A percentile compares a stretch with the other conserved stretches of the same genome.
phyloP scores from a whole-genome alignment of 202 grass and related monocot genomes.

The Carex arenaria region DNA sequence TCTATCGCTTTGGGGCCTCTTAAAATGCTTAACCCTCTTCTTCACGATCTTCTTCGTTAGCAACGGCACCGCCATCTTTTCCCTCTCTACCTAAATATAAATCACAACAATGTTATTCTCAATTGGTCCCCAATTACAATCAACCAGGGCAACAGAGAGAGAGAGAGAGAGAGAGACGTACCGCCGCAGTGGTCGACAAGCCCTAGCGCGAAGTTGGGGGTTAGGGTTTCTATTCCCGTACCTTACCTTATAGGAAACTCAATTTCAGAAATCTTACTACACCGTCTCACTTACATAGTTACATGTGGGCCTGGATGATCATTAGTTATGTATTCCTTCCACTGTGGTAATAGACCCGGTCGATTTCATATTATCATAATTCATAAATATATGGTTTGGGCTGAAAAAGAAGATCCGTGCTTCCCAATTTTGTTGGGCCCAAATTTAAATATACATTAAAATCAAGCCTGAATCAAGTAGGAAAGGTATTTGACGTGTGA shows the following conservation, averaged over 20 bases:
- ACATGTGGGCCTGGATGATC: neutral
- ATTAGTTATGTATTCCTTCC: neutral
- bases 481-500: neutral
- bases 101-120: neutral
- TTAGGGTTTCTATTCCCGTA: slow-evolving; percentile 14
- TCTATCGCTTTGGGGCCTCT: slow-evolving; percentile 69
- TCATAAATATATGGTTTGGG: neutral
- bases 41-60: slow-evolving; percentile 71
- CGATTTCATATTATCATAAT: neutral
- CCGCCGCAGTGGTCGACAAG: slow-evolving; percentile 19
- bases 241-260: neutral
- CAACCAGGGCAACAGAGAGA: neutral
- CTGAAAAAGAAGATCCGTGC: neutral
- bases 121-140: neutral
- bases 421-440: neutral
- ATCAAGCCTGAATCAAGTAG: neutral
- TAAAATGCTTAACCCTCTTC: slow-evolving; percentile 81
- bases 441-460: neutral
- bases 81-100: neutral
- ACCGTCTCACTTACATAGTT: neutral
- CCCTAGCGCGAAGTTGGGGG: neutral
- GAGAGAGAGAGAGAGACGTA: neutral
- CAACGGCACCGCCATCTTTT: slow-evolving; percentile 55
- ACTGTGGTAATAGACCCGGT: neutral
- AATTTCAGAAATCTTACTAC: neutral